Conservation (phyloP, 2,329 filamentous ascomycete species). For the Didymella pomorum region DNA sequence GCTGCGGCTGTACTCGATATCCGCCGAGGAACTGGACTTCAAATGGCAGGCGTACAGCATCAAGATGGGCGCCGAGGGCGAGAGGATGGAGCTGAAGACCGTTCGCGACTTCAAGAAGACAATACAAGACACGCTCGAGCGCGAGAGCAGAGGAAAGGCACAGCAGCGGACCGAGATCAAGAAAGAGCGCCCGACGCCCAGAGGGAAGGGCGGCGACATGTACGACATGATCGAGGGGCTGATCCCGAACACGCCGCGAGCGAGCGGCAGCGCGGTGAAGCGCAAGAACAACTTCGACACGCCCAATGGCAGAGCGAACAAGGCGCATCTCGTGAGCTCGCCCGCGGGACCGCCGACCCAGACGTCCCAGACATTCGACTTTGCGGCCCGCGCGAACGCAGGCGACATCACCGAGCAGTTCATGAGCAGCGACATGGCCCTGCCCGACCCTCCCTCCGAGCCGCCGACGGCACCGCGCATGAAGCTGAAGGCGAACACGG, state of each 20-base stretch:
- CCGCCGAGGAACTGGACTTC: constrained; percentile 88
- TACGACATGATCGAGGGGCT: constrained; percentile 75
- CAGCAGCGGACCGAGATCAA: constrained; percentile 69
- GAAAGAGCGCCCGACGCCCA: constrained; percentile 67
- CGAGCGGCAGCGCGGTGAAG: constrained; percentile 59
- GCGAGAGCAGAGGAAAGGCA: constrained; percentile 72
- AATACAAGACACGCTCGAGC: constrained; percentile 83
- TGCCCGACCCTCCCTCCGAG: constrained; percentile 73
- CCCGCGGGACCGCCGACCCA: constrained; percentile 52
- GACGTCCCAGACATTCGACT: constrained; percentile 62
- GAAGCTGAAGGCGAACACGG: constrained; percentile 84
- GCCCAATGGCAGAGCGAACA: constrained; percentile 56
- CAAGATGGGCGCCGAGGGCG: constrained; percentile 86
- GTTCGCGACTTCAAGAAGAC: constrained; percentile 84
- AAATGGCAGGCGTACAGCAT: constrained; percentile 99
- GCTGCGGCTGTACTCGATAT: constrained; percentile 80
- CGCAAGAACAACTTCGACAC: constrained; percentile 63
- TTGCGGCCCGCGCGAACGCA: constrained; percentile 77
- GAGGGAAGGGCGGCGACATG: constrained; percentile 68
- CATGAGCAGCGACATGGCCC: constrained; percentile 76
- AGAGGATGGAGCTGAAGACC: constrained; percentile 72
- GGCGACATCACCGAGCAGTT: constrained; percentile 80
- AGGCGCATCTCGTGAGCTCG: constrained; percentile 57
- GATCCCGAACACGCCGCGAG: constrained; percentile 55
- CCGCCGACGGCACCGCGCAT: constrained; percentile 79